Percentiles rank a stretch among this genome's conserved stretches.
phyloP scores from a whole-genome alignment of 2,329 filamentous ascomycete genomes.

The Atkinsonella hypoxylon region DNA sequence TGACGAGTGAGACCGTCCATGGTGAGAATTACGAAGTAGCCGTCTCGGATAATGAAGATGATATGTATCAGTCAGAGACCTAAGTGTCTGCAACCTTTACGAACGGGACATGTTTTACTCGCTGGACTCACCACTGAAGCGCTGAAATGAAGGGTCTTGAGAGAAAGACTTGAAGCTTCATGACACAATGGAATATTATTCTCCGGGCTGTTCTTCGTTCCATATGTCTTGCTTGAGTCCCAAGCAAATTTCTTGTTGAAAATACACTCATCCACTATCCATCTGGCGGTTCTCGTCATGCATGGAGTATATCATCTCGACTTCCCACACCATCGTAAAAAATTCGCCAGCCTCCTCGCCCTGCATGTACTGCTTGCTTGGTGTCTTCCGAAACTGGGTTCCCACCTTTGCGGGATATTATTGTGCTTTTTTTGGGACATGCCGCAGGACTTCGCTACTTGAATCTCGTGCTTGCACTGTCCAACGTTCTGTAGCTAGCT shows the following conservation, averaged over 20 bases:
- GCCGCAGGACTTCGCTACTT: slow-evolving; percentile 14
- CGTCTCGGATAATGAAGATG: not conserved
- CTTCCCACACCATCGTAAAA: slow-evolving; percentile 15
- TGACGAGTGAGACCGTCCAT: slow-evolving; percentile 16
- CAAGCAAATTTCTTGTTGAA: slow-evolving; percentile 56
- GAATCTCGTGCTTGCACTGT: slow-evolving; percentile 18
- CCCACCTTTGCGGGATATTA: slow-evolving; percentile 18
- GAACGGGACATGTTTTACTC: not conserved
- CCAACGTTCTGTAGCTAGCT: slow-evolving; percentile 29
- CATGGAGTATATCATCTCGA: slow-evolving; percentile 23
- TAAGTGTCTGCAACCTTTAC: not conserved
- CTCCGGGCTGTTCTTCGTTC: slow-evolving; percentile 47
- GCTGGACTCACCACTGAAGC: slow-evolving; percentile 18
- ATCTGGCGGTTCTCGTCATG: slow-evolving; percentile 54
- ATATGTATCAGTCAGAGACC: too few relatives aligned
- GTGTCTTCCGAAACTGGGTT: slow-evolving; percentile 23
- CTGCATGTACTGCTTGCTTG: slow-evolving; percentile 17
- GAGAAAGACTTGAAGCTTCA: slow-evolving; percentile 31
- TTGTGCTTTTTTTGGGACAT: slow-evolving; percentile 19
- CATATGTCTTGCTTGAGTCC: slow-evolving; percentile 44
- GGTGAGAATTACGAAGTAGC: slow-evolving; percentile 13
- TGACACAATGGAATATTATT: slow-evolving; percentile 45
- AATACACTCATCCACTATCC: slow-evolving; percentile 44
- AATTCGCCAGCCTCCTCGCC: slow-evolving; percentile 16
- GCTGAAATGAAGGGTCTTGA: slow-evolving; percentile 34